Base-by-base conservation (phyloP, 2,329 filamentous ascomycete species). In the Fusarium sp. region DNA sequence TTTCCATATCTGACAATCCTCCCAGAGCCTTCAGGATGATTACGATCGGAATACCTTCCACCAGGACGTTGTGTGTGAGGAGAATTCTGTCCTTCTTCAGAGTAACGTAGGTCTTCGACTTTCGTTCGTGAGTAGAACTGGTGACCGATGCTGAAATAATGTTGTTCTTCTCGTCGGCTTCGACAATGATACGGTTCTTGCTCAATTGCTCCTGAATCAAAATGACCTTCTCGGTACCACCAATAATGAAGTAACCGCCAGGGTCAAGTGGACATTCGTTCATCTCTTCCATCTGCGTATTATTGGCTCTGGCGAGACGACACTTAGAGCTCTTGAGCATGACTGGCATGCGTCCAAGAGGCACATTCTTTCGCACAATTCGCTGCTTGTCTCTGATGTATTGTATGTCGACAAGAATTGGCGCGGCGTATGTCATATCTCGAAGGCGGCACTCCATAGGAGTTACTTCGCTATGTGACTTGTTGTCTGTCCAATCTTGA, bases 181-280 rank as follows among this genome's bases (percentile, higher is more conserved):
- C 97, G 21, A 99, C 95, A 80, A 99, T 98, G 78, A 99, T 93
- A 85, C 96, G 91, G 83, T 99, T 99, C 88, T 99, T 99, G 88
- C 96, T 99, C 79, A 99, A 86, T 83, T 99, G 96, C 80, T 99
- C 97, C 82, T 99, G 96, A 19, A 99, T 97, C 46, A 99, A 85
- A 79, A 99, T 99, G 76, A 99, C 96, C 85, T 99, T 99, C 82
- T 99, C 96, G 25, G 97, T 98, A 51, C 96, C 96, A 77, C 95
- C 94, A 74, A 98, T 94, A 78, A 99, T 96, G 78, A 99, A 99
- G 82, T 99, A 99, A 58, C 96, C 96, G 71, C 96, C 96, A 2
- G 97, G 96, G 79, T 99, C 96, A 44, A 99, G 86, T 19, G 96
- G 94, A 78, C 96, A 99, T 83, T 99, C 96, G 78, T 97, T 96